Conservation (phyloP, 768 basidiomycete genomes). For the Asterophora parasitica region DNA sequence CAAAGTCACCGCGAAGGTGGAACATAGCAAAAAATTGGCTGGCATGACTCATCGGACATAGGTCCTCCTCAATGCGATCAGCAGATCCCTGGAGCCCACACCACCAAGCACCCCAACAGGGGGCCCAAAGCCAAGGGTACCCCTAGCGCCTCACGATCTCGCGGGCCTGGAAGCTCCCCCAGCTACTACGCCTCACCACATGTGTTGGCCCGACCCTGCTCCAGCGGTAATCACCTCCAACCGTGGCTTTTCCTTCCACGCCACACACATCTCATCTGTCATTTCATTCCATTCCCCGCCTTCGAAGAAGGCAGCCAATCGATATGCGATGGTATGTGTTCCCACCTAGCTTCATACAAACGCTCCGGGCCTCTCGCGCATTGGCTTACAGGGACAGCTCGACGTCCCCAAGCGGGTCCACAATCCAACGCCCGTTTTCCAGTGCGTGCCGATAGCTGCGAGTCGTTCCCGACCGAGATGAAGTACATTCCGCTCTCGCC, state of each 20-base stretch:
- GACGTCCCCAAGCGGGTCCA: constrained; percentile 19
- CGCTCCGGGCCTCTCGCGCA: constrained; percentile 19
- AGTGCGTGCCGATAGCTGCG: constrained; percentile 28
- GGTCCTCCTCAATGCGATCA: constrained; percentile 14
- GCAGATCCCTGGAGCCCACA: constrained; percentile 9
- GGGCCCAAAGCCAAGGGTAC: constrained; percentile 10
- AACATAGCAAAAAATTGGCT: constrained; percentile 18
- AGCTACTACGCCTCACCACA: constrained; percentile 27
- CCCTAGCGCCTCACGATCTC: constrained; percentile 24
- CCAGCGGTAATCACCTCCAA: constrained; percentile 27
- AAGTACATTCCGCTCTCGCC: constrained; percentile 17
- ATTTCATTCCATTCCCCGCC: constrained; percentile 14
- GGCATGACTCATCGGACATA: constrained; percentile 20
- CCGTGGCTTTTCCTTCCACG: constrained; percentile 23
- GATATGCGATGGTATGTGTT: constrained; percentile 3
- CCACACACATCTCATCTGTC: constrained; percentile 12
- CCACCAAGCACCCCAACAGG: constrained; percentile 9
- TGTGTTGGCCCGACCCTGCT: constrained; percentile 33
- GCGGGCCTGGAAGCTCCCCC: constrained; percentile 40
- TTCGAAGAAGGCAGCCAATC: constrained; percentile 8
- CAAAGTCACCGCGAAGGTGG: constrained; percentile 21
- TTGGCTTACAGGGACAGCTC: constrained; percentile 27
- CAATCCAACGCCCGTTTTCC: constrained; percentile 23
- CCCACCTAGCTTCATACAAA: constrained; percentile 2
- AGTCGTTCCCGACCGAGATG: constrained; percentile 9